Conservation (phyloP, 768 basidiomycete genomes). For the Macrolepiota dolichaula region DNA sequence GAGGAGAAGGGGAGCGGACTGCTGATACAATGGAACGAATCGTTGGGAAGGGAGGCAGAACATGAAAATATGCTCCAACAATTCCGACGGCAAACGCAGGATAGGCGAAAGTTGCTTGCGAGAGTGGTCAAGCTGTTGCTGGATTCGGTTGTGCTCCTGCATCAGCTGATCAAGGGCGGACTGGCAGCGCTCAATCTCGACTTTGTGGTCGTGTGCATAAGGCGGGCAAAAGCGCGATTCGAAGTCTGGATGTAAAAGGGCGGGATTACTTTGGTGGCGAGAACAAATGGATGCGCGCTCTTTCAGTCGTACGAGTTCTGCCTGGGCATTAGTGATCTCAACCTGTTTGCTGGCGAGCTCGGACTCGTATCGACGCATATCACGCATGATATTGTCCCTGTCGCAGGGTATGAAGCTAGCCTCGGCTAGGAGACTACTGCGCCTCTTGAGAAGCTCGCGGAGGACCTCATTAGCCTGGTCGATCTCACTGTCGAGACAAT, state of each 20-base stretch:
- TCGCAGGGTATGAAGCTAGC: conserved; percentile 8
- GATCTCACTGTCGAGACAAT: conserved; percentile 12
- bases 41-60: conserved; percentile 10
- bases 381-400: conserved; percentile 5
- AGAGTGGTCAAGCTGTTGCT: conserved; percentile 11
- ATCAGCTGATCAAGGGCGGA: conserved; percentile 1
- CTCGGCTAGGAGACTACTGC: conserved; percentile 10
- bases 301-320: neutral
- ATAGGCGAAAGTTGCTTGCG: conserved; percentile 12
- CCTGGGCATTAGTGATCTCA: conserved; percentile 2
- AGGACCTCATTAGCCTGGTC: conserved; percentile 11
- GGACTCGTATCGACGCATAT: conserved; percentile 6
- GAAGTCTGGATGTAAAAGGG: neutral
- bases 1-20: conserved; percentile 10
- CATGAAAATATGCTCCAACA: conserved; percentile 9
- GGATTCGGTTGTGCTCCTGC: neutral
- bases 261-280: neutral
- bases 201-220: neutral
- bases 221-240: neutral
- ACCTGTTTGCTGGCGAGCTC: conserved; percentile 1
- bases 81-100: conserved; percentile 4
- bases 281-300: neutral
- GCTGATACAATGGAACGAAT: conserved; percentile 9
- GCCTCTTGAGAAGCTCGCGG: conserved; percentile 11
- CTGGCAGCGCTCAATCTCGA: conserved; percentile 1